Base-by-base conservation (phyloP, 495 filamentous ascomycete genomes). In the Geopyxis carbonaria region DNA sequence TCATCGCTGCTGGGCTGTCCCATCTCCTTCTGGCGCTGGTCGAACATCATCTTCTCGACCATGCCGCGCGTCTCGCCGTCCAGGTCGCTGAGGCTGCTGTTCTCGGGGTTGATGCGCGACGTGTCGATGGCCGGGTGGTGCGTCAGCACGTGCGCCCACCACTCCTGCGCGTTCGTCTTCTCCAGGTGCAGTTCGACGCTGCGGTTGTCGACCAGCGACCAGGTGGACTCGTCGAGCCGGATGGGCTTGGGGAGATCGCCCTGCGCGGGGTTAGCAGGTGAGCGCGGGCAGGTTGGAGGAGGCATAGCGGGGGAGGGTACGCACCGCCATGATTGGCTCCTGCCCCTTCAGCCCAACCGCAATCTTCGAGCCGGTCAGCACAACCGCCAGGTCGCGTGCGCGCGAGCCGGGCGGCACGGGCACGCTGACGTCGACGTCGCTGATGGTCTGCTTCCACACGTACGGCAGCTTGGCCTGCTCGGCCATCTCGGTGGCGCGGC, bases 31-130 rank as follows among this genome's bases (percentile, higher is more conserved):
- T 93, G 85, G 31, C 80, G 67, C 69, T 97, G 89, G 63, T 97
- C 89, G 50, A 68, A 97, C 89, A 97, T 97, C 89, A 97, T 95
- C 71, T 97, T 97, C 75, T 97, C 89, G 29, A 97, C 89, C 87
- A 97, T 94, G n/a, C 72, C 66, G 43, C 89, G 69, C 45, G 89
- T 97, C 70, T 93, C 81, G 36, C 91, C 87, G 55, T 97, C 91
- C 42, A 97, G 63, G 61, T 97, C 89, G 42, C 77, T 69, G 48
- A 97, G 62, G 55, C 79, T 89, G 46, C 73, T 80, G 57, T 80
- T 86, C 64, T 97, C 89, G 14, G 89, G 89, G 55, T 73, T 72
- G 62, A 97, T 94, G 66, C 92, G 92, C 47, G 76, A 74, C 21
- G 89, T 84, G 58, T 97, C 91, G 63, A 95, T 91, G 56, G 75